Evolutionary conservation across 2,329 filamentous ascomycete species (phyloP).

Genomic region (Amylocarpus encephaloides): DNA sequence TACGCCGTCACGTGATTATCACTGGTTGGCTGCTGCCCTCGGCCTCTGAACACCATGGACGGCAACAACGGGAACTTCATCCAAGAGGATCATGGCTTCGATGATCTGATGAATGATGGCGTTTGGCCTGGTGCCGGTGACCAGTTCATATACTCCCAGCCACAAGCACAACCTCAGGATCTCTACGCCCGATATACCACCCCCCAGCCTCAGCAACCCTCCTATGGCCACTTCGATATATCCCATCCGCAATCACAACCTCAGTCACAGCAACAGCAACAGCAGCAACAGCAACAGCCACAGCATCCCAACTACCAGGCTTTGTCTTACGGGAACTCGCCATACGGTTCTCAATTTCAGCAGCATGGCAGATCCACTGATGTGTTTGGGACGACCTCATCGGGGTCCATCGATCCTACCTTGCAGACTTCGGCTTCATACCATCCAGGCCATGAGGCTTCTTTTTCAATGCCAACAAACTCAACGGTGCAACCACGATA

Average conservation of each 20-base stretch:
- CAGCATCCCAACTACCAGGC: constrained; percentile 23
- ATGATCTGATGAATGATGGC: constrained; percentile 25
- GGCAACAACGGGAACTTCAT: constrained; percentile 25
- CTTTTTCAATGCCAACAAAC: constrained; percentile 25
- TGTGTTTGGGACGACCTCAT: constrained; percentile 21
- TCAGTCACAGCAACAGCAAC: constrained; percentile 20
- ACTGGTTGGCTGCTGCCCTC: background rate
- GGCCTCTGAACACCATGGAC: constrained; percentile 21
- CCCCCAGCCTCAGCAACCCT: constrained; percentile 9
- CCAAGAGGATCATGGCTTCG: constrained; percentile 23
- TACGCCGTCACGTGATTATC: constrained; percentile 9
- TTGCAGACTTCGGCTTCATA: constrained; percentile 20
- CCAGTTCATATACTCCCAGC: constrained; percentile 19
- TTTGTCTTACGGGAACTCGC: constrained; percentile 22
- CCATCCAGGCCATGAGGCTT: constrained; percentile 17
- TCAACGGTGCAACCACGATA: constrained; percentile 28
- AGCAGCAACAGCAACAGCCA: constrained; percentile 12
- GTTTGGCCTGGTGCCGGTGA: constrained; percentile 21
- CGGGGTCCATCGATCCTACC: constrained; percentile 23
- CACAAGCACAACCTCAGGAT: constrained; percentile 18
- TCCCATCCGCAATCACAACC: constrained; percentile 22
- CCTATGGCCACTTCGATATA: constrained; percentile 22
- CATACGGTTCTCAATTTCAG: constrained; percentile 27
- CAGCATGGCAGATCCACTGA: constrained; percentile 24
- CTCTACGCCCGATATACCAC: constrained; percentile 21